These are phyloP conservation scores for Globisporangium viniferum DNA, from an alignment of 352 stramenopile species.

Conservation along the genomic window DNA sequence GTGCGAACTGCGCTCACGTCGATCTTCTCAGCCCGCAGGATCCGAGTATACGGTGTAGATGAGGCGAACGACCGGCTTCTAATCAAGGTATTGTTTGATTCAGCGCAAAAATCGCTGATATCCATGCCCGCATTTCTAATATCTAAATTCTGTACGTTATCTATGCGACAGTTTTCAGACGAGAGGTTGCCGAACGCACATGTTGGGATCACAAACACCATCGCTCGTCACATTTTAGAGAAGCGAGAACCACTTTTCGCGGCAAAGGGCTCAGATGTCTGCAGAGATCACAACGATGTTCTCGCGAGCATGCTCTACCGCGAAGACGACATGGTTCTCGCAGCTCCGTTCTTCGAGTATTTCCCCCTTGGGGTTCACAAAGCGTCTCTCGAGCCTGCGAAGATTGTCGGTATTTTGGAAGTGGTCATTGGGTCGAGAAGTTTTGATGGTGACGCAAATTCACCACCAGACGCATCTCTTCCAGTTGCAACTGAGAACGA, in stretches of 20 bases:
- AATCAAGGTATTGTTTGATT: slow-evolving; percentile 46
- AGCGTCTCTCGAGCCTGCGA: slow-evolving; percentile 19
- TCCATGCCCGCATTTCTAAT: neutral
- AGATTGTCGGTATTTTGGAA: slow-evolving; percentile 64
- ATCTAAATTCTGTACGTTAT: neutral
- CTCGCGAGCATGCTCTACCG: slow-evolving; percentile 37
- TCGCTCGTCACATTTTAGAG: slow-evolving; percentile 32
- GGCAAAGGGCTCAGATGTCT: slow-evolving; percentile 4
- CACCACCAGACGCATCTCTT: neutral
- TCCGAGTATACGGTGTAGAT: slow-evolving; percentile 67
- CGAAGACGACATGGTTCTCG: slow-evolving; percentile 34
- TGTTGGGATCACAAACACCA: slow-evolving; percentile 31
- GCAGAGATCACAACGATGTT: slow-evolving; percentile 20
- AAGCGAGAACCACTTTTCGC: slow-evolving; percentile 21
- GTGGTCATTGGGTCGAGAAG: slow-evolving; percentile 39
- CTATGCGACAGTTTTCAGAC: slow-evolving; percentile 44
- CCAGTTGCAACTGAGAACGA: slow-evolving; percentile 49
- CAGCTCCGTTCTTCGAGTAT: slow-evolving; percentile 46
- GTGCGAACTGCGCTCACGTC: slow-evolving; percentile 51
- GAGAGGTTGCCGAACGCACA: slow-evolving; percentile 41
- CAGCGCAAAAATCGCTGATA: neutral
- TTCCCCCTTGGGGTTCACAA: slow-evolving; percentile 27
- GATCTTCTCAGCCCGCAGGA: slow-evolving; percentile 52
- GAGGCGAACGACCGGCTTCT: slow-evolving; percentile 32
- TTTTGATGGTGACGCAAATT: slow-evolving; percentile 5